Evolutionary conservation across 140 eudicot species (phyloP), one percentile per base, ranked within the genome.

Genomic region (Cichorium intybus): DNA sequence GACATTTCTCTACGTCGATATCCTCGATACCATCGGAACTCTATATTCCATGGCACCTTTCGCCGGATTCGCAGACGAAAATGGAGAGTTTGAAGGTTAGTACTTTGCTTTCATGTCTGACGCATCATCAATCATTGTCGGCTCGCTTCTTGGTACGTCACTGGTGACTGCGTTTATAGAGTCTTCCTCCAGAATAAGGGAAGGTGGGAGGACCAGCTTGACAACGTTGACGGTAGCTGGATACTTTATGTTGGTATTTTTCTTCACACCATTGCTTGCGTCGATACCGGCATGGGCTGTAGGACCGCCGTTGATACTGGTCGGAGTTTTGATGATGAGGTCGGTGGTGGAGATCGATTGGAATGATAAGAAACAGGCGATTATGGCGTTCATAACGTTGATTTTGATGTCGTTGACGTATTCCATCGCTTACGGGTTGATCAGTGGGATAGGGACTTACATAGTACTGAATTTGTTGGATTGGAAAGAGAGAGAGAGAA

Each of bases 21-120:
- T 91, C 9, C 60, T 91, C 2, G 97, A 91, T 49, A 87, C 97
- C 1, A 91, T 96, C 8, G 97, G 96, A 2, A 87, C 95, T 0
- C 74, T 90, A 1, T 81, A 84, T 20, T 81, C 96, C 1, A 84
- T 87, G 96, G 96, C 96, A 0, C 69, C 86, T 0, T 87, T 84
- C 66, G 96, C 93, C 0, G 96, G 96, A 0, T 82, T 84, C 59
- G 70, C 80, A 3, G 89, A 84, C 52, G 64, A 17, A 1, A 74
- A 69, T 60, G 96, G 96, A 1, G 83, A 82, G 15, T 87, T 87
- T 17, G 96, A 87, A 51, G 96, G 93, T 0, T 89, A 87, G 16
- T 87, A 87, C 31, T 81, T 79, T 14, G 93, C 96, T 0, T 87
- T 87, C n/a, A n/a, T n/a, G n/a, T n/a, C n/a, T n/a, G n/a, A n/a